Evolutionary conservation across 768 basidiomycete genomes (phyloP), one percentile per base, ranked within the genome.

Genomic region (Amyloporia xantha): DNA sequence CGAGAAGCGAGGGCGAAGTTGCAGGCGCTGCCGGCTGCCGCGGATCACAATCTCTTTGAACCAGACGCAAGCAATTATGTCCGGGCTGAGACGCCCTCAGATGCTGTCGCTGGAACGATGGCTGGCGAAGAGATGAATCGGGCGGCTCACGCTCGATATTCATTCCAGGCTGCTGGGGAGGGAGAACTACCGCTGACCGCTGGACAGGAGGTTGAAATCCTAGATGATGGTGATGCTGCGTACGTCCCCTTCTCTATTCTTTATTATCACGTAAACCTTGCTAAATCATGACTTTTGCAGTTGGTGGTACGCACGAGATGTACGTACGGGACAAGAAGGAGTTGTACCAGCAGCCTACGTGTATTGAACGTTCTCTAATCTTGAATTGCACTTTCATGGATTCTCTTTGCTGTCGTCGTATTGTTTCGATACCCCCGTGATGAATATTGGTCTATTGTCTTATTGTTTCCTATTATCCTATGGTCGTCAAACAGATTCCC

Each of bases 261-360:
- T 4, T 3, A 9, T 7, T 33, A 15, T 33, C 9, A 7, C 9
- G 30, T 7, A 33, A 7, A 7, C 15, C 15, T 15, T 33, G 30
- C 7, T 15, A 33, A 7, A 33, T 33, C 30, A 33, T 33, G 30
- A 15, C 30, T 33, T 7, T 15, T 33, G 46, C 51, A 92, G 92
- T 40, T 97, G 93, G 93, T 96, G 92, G 93, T 94, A 88, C 60
- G 89, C 85, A 44, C 79, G 91, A 26, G 89, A 94, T 64, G 70
- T 79, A 19, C 77, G 78, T 44, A 83, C 84, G 41, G 88, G 91
- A 7, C 77, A 73, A 42, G 90, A 94, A 68, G 93, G 93, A 11
- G 87, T 94, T 26, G 88, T 96, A 43, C 93, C 93, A 7, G 87
- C 91, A 36, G 82, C 90, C 49, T 97, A 94, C 75, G 73, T 91